Evolutionary conservation across 1,139 yeast species (phyloP).

Genomic region (Saccharomyces hybrid): DNA sequence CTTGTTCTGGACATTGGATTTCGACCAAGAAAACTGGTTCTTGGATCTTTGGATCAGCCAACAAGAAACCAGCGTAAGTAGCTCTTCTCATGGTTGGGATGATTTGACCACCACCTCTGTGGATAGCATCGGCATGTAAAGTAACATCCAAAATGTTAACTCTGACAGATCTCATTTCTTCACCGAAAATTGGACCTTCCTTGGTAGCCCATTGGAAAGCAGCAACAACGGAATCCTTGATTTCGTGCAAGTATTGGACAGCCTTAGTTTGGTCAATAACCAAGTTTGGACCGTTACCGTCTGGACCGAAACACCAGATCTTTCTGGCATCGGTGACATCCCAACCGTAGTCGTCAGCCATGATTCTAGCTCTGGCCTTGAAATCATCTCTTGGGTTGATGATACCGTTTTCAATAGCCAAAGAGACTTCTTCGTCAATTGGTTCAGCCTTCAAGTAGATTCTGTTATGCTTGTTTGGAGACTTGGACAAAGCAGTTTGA

Average conservation of each 20-base stretch:
- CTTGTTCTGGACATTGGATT: constrained; percentile 98
- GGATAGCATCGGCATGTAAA: constrained; percentile 99
- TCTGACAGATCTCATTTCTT: constrained; percentile 91
- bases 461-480: constrained; percentile 99
- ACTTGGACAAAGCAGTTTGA: constrained; percentile 94
- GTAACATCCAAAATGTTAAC: constrained; percentile 98
- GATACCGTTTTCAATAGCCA: constrained; percentile 89
- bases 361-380: constrained; percentile 97
- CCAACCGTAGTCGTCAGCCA: constrained; percentile 99
- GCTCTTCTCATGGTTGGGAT: constrained; percentile 99
- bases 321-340: constrained; percentile 99
- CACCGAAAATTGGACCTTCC: constrained; percentile 99
- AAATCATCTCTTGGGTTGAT: constrained; percentile 95
- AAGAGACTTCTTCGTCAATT: constrained; percentile 83
- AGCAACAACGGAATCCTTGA: constrained; percentile 98
- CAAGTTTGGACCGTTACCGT: constrained; percentile 97
- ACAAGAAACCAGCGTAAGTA: constrained; percentile 94
- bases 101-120: constrained; percentile 99
- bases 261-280: constrained; percentile 99
- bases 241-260: constrained; percentile 97
- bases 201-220: constrained; percentile 99
- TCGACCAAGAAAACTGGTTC: constrained; percentile 99
- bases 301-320: constrained; percentile 99
- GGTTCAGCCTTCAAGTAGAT: constrained; percentile 97
- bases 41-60: constrained; percentile 98